Base-by-base conservation (phyloP, 805 yeast genomes). In the Wickerhamomyces kurtzmanii region DNA sequence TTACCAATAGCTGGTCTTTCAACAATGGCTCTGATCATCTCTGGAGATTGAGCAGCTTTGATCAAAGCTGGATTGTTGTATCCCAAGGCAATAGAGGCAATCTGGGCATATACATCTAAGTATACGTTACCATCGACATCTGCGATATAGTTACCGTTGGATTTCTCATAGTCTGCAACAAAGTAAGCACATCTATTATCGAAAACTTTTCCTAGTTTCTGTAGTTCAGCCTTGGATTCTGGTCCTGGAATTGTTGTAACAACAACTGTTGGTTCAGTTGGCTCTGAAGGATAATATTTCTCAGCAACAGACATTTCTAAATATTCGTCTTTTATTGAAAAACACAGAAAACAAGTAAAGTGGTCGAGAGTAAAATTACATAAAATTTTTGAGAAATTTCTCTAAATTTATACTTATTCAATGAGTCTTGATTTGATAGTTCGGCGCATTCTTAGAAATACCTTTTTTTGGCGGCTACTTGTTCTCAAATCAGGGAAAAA, bases 1-100 rank as follows among this genome's bases (percentile, higher is more conserved):
- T 76, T 77, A 45, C 89, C 91, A 34, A 79, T 57, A 13, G 94
- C 94, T 23, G 94, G 93, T 53, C 94, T 71, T 61, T 82, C 79
- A 38, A 81, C 75, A 30, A 83, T 54, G 15, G 89, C 84, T 50
- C 73, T 68, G 36, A 75, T 56, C 81, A 77, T 75, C 43, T 68
- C 76, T 33, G 71, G 78, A 20, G 83, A 68, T 49, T 64, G 65
- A 28, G 91, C 89, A 28, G 72, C 72, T 55, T 73, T 70, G 29
- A 69, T 61, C 39, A 82, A 62, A 23, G 70, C 77, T 13, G 93
- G 93, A 62, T 82, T 78, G 64, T 83, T 82, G 71, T 82, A 82
- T 27, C 94, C 94, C 34, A 82, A 65, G 12, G 91, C 78, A 40
- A 82, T 81, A 10, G 93, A 82, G 9, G 94, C 83, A 43, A 82